phyloP scores from a whole-genome alignment of 1,284 basidiomycete genomes.

The Pyrrhoderma lamaoense region DNA sequence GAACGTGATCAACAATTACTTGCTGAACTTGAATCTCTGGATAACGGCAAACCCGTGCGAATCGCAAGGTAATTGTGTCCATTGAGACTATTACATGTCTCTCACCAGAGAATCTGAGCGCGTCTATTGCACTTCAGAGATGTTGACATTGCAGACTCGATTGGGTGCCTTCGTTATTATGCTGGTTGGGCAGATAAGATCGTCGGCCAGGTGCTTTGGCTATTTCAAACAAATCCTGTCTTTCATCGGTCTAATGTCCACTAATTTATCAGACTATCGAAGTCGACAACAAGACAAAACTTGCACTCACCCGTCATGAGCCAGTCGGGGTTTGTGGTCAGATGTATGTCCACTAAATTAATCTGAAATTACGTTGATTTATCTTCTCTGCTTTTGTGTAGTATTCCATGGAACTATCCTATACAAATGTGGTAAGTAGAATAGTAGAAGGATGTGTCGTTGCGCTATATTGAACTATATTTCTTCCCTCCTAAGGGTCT shows the following conservation, averaged over 20 bases:
- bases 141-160: conserved; percentile 78
- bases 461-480: too few relatives aligned
- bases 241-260: neutral
- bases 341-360: conserved; percentile 46
- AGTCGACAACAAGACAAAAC: conserved; percentile 71
- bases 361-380: conserved; percentile 2
- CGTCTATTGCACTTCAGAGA: conserved; percentile 41
- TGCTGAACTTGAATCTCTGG: conserved; percentile 72
- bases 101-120: neutral
- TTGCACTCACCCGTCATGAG: conserved; percentile 85
- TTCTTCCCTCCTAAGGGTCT: conserved; percentile 44
- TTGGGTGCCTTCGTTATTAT: conserved; percentile 78
- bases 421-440: conserved; percentile 77
- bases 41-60: conserved; percentile 80
- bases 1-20: conserved; percentile 76
- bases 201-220: conserved; percentile 36
- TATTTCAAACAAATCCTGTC: neutral
- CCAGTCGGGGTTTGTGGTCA: conserved; percentile 92
- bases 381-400: conserved; percentile 26
- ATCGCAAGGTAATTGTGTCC: conserved; percentile 61
- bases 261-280: conserved; percentile 56
- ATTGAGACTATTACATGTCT: conserved; percentile 1
- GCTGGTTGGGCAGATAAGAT: conserved; percentile 62
- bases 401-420: conserved; percentile 90
- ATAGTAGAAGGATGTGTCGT: neutral